phyloP scores from a whole-genome alignment of 2,329 filamentous ascomycete species.

The Cladophialophora immunda region DNA sequence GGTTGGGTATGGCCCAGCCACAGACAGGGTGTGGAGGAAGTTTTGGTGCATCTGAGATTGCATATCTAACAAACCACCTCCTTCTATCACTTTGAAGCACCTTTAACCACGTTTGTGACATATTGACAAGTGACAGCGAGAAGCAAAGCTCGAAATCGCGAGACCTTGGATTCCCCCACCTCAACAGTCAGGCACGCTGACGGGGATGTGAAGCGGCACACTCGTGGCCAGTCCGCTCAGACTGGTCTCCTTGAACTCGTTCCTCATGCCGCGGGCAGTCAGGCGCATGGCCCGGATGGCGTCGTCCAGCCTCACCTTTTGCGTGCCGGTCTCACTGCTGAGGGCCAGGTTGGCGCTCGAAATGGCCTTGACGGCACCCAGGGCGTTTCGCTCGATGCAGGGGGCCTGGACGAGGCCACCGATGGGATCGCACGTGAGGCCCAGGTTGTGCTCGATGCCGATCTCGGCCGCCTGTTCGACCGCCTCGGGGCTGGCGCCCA shows the following conservation, averaged over 20 bases:
- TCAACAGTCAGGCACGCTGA: conserved; percentile 39
- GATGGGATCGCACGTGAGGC: conserved; percentile 38
- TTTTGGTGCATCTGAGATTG: too few species aligned
- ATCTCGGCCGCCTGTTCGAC: conserved; percentile 39
- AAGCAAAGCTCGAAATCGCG: background rate
- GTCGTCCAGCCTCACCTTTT: conserved; percentile 38
- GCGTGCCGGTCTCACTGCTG: conserved; percentile 32
- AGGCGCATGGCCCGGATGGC: conserved; percentile 39
- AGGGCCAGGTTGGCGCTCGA: conserved; percentile 37
- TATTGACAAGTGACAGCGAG: too few species aligned
- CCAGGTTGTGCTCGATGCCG: conserved; percentile 39
- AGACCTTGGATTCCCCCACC: too few species aligned
- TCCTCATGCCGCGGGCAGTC: conserved; percentile 37
- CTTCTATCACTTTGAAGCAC: too few species aligned
- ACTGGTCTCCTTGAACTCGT: conserved; percentile 40
- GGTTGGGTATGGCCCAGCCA: too few species aligned
- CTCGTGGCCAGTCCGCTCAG: conserved; percentile 37
- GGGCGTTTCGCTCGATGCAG: conserved; percentile 38
- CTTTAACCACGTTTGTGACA: background rate
- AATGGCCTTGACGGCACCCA: conserved; percentile 38
- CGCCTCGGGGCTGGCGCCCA: conserved; percentile 36
- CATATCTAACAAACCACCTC: too few species aligned
- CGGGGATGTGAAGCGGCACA: conserved; percentile 36
- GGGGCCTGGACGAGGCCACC: conserved; percentile 38
- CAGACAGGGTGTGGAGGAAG: too few species aligned